These are phyloP conservation scores for Tolypocladium album DNA, from an alignment of 2,329 filamentous ascomycete species.

Conservation along the genomic window DNA sequence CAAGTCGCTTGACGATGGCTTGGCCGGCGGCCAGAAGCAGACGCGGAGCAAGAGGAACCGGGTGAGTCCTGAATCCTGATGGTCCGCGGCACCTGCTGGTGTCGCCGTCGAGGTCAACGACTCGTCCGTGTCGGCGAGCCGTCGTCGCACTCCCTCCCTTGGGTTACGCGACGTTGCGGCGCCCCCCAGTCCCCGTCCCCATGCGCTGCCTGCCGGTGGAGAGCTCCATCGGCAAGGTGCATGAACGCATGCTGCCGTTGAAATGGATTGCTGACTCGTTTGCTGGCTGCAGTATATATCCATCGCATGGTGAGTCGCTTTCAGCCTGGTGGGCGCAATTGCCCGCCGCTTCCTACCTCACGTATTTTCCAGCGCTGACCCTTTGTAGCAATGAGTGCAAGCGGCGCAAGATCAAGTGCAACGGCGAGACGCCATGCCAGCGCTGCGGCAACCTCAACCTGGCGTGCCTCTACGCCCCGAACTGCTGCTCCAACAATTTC, in stretches of 20 bases:
- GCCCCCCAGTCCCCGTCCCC: neutral
- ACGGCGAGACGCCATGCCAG: slow-evolving; percentile 57
- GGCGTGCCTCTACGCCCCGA: slow-evolving; percentile 54
- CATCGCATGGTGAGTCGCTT: slow-evolving; percentile 43
- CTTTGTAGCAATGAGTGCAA: slow-evolving; percentile 59
- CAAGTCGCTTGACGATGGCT: slow-evolving; percentile 30
- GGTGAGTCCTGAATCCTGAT: slow-evolving; percentile 33
- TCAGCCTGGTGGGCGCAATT: neutral
- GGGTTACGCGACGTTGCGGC: neutral
- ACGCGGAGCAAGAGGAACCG: slow-evolving; percentile 51
- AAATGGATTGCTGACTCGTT: neutral
- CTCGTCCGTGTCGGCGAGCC: neutral
- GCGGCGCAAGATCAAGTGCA: slow-evolving; percentile 66
- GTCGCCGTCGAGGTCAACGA: neutral
- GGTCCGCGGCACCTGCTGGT: neutral
- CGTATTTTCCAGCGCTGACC: neutral
- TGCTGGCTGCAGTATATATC: slow-evolving; percentile 39
- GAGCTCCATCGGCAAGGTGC: neutral
- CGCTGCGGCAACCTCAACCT: slow-evolving; percentile 59
- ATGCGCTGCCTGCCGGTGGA: neutral
- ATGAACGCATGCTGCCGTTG: neutral
- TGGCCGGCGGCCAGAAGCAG: slow-evolving; percentile 32
- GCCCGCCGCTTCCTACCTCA: too few species aligned
- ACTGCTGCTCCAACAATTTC: slow-evolving; percentile 66
- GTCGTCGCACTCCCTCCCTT: neutral